Evolutionary conservation across 768 basidiomycete genomes (phyloP), one percentile per base, ranked within the genome.

Genomic region (Pulveroboletus sp.): DNA sequence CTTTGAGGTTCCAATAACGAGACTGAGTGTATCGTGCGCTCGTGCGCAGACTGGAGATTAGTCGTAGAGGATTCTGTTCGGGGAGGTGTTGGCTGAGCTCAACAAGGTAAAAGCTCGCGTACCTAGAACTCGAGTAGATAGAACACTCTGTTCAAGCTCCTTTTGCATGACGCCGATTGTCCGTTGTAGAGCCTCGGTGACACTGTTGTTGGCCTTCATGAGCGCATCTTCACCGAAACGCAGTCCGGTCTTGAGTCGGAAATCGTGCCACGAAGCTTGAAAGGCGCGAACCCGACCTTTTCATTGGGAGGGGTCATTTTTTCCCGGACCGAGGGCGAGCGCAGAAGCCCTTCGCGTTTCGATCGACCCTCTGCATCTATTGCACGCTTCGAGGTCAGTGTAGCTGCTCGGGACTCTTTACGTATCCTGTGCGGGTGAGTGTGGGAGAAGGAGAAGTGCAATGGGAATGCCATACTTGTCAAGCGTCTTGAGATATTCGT

Each of bases 131-230:
- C 98, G 94, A 6, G 76, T 77, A 4, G 90, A 82, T 41, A 95
- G 75, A 6, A 94, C 90, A 0, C 90, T 94, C 20, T 84, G 81
- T 61, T 97, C 90, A 3, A 99, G 82, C 61, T 98, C 97, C 34
- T 80, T 81, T 69, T 95, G 91, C 90, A 99, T 91, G 5, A 92
- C 71, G 12, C 72, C 75, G 32, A 92, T 78, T 4, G 94, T 97
- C 31, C 94, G 80, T 40, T 90, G 82, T 9, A 98, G 73, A 4
- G 91, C 82, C 19, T 89, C 86, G 1, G 94, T 97, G 10, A 99
- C 90, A 52, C 94, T 80, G 52, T 87, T 79, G 47, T 85, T 91
- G n/a, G 91, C 84, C 55, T 83, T 83, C 85, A 94, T 93, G 12
- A 99, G 76, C 0, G 78, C 77, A 56, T 97, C 94, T 54, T 93